Conservation (phyloP, 2,329 filamentous ascomycete genomes). For the Aspergillus sp. region DNA sequence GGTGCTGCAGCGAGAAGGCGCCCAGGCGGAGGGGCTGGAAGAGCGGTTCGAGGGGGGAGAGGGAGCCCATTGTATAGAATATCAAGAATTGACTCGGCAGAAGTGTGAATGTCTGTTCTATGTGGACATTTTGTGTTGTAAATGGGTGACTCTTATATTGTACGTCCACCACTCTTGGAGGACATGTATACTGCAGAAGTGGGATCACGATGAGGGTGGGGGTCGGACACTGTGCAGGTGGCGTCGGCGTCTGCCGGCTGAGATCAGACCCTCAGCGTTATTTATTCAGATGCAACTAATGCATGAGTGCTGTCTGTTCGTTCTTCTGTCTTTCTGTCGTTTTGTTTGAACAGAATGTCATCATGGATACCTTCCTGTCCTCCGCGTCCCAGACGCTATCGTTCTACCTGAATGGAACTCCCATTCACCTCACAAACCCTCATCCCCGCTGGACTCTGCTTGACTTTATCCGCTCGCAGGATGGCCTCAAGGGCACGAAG, state of each 20-base stretch:
- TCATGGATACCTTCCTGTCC: conserved; percentile 4
- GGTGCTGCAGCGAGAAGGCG: conserved; percentile 24
- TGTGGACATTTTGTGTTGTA: no score
- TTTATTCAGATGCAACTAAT: no score
- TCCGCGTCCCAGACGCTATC: conserved; percentile 47
- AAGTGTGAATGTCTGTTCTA: no score
- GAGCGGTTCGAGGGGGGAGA: conserved; percentile 22
- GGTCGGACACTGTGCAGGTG: neutral
- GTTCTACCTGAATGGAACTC: conserved; percentile 87
- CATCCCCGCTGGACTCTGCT: conserved; percentile 83
- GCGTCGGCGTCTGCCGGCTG: no score
- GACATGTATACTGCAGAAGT: neutral
- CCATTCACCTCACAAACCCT: conserved; percentile 62
- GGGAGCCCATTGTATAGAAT: conserved; percentile 27
- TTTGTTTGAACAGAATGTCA: no score
- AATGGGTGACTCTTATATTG: neutral
- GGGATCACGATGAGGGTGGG: neutral
- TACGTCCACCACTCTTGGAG: neutral
- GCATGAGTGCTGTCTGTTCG: no score
- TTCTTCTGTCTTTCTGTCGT: no score
- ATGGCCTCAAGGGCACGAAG: conserved; percentile 89
- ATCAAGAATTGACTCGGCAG: no score
- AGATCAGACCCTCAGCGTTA: no score
- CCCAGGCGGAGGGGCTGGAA: conserved; percentile 39
- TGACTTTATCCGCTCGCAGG: conserved; percentile 66